Evolutionary conservation across 148 eudicot genomes (phyloP).

Genomic region (Vaccinium macrocarpon): DNA sequence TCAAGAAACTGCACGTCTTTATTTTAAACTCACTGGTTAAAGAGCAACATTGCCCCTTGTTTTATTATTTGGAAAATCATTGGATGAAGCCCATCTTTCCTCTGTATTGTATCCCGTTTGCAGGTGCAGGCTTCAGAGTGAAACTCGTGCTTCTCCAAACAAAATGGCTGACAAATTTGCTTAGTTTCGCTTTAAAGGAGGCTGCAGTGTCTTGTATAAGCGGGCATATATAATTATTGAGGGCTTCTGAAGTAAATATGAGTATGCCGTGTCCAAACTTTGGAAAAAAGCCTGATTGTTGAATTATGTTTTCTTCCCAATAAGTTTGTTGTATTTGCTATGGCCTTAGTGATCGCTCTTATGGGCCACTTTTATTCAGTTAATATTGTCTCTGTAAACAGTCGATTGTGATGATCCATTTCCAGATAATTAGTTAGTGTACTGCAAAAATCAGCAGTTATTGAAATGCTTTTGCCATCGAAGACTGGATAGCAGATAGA

Average conservation of each 20-base stretch:
- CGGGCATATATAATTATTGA: neutral
- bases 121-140: slow-evolving; percentile 1
- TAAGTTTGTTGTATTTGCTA: neutral
- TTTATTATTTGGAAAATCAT: neutral
- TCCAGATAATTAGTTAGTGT: neutral
- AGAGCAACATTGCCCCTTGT: neutral
- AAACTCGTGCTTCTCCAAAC: neutral
- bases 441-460: neutral
- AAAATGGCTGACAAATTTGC: neutral
- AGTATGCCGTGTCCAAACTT: neutral
- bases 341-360: neutral
- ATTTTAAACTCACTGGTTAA: neutral
- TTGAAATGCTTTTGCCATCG: neutral
- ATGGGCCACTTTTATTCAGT: neutral
- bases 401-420: neutral
- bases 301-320: neutral
- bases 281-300: neutral
- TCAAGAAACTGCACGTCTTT: neutral
- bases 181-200: neutral
- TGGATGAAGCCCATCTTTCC: neutral
- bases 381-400: neutral
- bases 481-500: slow-evolving; percentile 3
- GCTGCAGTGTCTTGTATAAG: neutral
- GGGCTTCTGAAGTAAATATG: slow-evolving; percentile 5
- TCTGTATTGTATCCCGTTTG: neutral